Evolutionary conservation across 2,329 filamentous ascomycete genomes (phyloP).

Genomic region (Didymella sp.): DNA sequence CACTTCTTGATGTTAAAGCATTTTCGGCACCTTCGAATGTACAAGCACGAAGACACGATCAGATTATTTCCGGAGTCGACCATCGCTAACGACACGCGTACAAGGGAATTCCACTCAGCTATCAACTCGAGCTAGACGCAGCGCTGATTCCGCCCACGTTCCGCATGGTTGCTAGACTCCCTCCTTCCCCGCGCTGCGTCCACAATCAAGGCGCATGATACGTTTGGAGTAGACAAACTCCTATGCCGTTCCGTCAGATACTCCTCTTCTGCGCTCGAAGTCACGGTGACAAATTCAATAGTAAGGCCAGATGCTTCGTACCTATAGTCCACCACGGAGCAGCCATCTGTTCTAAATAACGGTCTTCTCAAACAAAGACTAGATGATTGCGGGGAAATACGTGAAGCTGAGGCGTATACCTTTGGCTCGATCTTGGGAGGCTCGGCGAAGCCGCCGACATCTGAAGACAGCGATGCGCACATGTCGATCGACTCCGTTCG

Average conservation of each 20-base stretch:
- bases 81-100: background rate
- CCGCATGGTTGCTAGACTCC: background rate
- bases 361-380: background rate
- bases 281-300: background rate
- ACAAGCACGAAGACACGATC: background rate
- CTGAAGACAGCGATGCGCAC: background rate
- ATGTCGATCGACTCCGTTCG: background rate
- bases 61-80: background rate
- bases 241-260: background rate
- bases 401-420: background rate
- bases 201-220: background rate
- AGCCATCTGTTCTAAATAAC: background rate
- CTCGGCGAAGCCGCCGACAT: slow-evolving; percentile 7
- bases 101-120: background rate
- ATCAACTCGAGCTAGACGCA: background rate
- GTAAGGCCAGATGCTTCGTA: background rate
- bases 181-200: background rate
- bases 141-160: background rate
- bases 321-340: background rate
- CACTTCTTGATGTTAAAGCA: background rate
- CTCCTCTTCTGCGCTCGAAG: background rate
- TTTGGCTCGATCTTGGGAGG: background rate
- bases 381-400: background rate
- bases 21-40: background rate
- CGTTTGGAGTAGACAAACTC: background rate